Percentiles rank a stretch among this genome's conserved stretches.
Conservation (phyloP, 2,329 filamentous ascomycete species). For the Lachnellula suecica region DNA sequence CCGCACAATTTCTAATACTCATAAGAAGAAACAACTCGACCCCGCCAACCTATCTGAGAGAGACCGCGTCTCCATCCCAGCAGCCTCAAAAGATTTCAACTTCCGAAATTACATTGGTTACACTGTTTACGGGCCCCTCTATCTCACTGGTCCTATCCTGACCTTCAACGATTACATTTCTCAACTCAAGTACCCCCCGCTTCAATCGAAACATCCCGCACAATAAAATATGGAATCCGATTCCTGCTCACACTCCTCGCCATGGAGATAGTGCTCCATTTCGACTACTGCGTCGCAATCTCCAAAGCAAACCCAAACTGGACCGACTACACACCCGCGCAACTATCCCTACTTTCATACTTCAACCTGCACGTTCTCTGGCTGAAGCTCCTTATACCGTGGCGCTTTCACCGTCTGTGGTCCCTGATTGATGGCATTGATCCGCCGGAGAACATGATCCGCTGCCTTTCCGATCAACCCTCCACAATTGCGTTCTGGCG, state of each 20-base stretch:
- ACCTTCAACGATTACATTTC: slow-evolving; percentile 98
- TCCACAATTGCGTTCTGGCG: slow-evolving; percentile 92
- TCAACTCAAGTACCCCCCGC: slow-evolving; percentile 74
- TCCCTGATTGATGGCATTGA: slow-evolving; percentile 86
- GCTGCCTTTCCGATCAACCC: slow-evolving; percentile 95
- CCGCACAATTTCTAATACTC: slow-evolving; percentile 54
- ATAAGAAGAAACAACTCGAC: slow-evolving; percentile 97
- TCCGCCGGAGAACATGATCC: slow-evolving; percentile 96
- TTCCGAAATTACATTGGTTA: slow-evolving; percentile 91
- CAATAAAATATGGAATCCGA: slow-evolving; percentile 77
- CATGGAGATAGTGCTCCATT: slow-evolving; percentile 92
- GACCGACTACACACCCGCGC: slow-evolving; percentile 79
- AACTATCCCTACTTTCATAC: slow-evolving; percentile 87
- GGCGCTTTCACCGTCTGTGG: slow-evolving; percentile 99
- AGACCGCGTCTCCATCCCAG: slow-evolving; percentile 78
- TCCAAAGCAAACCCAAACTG: slow-evolving; percentile 78
- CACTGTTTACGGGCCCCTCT: slow-evolving; percentile 86
- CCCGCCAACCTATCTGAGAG: slow-evolving; percentile 82
- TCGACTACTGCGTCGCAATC: slow-evolving; percentile 91
- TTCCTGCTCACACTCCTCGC: slow-evolving; percentile 77
- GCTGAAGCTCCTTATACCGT: slow-evolving; percentile 94
- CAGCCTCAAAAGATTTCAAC: slow-evolving; percentile 67
- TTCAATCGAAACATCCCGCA: slow-evolving; percentile 70
- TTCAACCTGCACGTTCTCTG: slow-evolving; percentile 98
- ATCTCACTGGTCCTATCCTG: slow-evolving; percentile 87